These are phyloP conservation scores for Starmerella riodocensis DNA, from an alignment of 805 yeast genomes.

Conservation along the genomic window DNA sequence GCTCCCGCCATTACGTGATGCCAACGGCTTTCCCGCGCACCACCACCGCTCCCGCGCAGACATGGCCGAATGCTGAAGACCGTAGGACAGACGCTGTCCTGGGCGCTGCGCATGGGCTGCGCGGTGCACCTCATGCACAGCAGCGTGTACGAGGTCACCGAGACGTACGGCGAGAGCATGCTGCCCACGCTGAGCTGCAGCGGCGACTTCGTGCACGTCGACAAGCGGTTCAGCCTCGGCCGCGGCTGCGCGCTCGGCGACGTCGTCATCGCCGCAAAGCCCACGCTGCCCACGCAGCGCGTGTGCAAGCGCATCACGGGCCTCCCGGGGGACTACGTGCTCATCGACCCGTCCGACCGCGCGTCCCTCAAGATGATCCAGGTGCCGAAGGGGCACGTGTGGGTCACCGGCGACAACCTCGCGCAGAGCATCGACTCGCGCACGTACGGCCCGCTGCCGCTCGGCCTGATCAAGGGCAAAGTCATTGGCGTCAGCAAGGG, in stretches of 20 bases:
- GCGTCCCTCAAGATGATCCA: slow-evolving; percentile 41
- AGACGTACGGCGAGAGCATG: slow-evolving; percentile 90
- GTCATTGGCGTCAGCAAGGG: slow-evolving; percentile 28
- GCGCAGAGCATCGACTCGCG: slow-evolving; percentile 80
- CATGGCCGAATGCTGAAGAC: slow-evolving; percentile 6
- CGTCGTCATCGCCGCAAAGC: slow-evolving; percentile 74
- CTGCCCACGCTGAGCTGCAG: slow-evolving; percentile 68
- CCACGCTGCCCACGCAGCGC: slow-evolving; percentile 71
- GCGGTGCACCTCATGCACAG: slow-evolving; percentile 49
- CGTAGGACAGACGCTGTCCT: slow-evolving; percentile 20
- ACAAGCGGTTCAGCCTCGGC: slow-evolving; percentile 51
- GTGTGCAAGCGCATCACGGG: slow-evolving; percentile 92
- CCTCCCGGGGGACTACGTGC: slow-evolving; percentile 82
- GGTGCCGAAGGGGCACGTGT: slow-evolving; percentile 89
- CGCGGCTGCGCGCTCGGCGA: slow-evolving; percentile 67
- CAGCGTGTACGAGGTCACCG: slow-evolving; percentile 59
- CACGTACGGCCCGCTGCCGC: slow-evolving; percentile 76
- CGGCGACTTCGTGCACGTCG: slow-evolving; percentile 68
- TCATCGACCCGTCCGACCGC: slow-evolving; percentile 50
- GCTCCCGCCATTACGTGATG: background rate
- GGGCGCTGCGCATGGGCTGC: slow-evolving; percentile 29
- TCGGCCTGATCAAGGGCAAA: slow-evolving; percentile 79
- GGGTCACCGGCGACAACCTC: slow-evolving; percentile 94
- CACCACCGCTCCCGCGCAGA: too few species aligned
- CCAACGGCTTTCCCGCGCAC: too few species aligned